Evolutionary conservation across 129 eudicot genomes (phyloP), one percentile per base, ranked within the genome.

Genomic region (Escallonia rubra): DNA sequence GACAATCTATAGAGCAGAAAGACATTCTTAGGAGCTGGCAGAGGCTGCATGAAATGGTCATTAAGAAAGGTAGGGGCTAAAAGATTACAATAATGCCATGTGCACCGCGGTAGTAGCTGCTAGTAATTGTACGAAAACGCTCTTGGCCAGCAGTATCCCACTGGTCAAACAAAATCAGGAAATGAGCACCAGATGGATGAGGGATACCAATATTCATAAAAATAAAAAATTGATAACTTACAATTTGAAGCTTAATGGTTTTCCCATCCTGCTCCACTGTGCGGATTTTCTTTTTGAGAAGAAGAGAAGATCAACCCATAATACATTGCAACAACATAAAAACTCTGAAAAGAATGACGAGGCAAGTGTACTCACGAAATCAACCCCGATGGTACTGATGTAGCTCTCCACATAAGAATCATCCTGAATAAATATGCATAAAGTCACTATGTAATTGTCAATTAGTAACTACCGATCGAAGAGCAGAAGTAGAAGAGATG

Each of bases 111-210:
- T 90, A 90, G 84, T 90, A 90, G 81, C 96, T 89, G 60, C 90
- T 89, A 15, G 96, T 89, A 46, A 89, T 89, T 15, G 96, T 89
- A 71, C 96, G 76, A 69, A 89, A 89, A 56, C 94, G 87, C 70
- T 89, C 96, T 76, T 89, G 96, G 65, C 96, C 96, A 71, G 96
- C 90, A 78, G 93, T 89, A 71, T 90, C 96, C 90, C 96, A 86
- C 95, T 89, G 82, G 71, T 76, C 62, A 60, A 39, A 57, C 46
- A 60, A 61, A 43, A 76, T 46, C n/a, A 53, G 69, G 34, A 71
- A 74, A 68, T 42, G 0, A 23, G 34, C 1, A 39, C 44, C 50
- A n/a, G 15, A 54, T 48, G 34, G 34, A 23, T 23, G 34, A 23
- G 34, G 34, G 34, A 23, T 23, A 23, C 34, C 34, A 23, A 23